Evolutionary conservation across 1,284 basidiomycete genomes (phyloP).

Genomic region (Retiboletus flavoniger): DNA sequence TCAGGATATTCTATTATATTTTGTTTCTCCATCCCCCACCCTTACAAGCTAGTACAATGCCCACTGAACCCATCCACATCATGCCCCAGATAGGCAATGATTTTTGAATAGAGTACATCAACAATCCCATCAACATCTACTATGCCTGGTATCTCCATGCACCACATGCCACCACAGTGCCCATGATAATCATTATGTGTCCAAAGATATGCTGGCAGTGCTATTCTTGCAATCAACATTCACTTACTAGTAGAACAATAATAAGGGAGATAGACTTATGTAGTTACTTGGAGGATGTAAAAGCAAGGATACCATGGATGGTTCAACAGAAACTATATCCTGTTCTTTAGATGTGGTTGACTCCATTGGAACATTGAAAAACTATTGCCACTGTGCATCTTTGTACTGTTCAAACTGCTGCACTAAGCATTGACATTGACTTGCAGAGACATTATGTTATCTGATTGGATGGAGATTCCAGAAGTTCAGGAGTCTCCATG

Average conservation of each 20-base stretch:
- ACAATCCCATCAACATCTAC: conserved; percentile 53
- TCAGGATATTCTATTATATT: conserved; percentile 70
- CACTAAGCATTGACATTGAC: neutral
- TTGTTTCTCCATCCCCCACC: conserved; percentile 78
- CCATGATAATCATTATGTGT: no score
- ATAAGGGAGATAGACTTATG: neutral
- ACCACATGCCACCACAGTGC: conserved; percentile 16
- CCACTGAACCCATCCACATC: conserved; percentile 44
- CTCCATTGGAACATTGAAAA: neutral
- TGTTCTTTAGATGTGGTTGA: neutral
- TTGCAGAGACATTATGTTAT: neutral
- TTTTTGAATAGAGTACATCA: conserved; percentile 65
- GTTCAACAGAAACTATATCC: neutral
- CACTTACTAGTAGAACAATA: rapidly evolving
- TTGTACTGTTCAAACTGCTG: neutral
- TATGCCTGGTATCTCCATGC: conserved; percentile 46
- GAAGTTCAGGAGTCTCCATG: neutral
- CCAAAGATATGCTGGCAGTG: no score
- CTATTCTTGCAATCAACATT: no score
- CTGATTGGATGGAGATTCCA: neutral
- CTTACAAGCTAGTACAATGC: conserved; percentile 39
- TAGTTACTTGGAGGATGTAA: neutral
- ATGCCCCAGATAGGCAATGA: conserved; percentile 80
- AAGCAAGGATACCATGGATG: neutral
- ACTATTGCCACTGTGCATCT: neutral